Conservation (phyloP, 257 asterid genomes). For the Coffea canephora region DNA sequence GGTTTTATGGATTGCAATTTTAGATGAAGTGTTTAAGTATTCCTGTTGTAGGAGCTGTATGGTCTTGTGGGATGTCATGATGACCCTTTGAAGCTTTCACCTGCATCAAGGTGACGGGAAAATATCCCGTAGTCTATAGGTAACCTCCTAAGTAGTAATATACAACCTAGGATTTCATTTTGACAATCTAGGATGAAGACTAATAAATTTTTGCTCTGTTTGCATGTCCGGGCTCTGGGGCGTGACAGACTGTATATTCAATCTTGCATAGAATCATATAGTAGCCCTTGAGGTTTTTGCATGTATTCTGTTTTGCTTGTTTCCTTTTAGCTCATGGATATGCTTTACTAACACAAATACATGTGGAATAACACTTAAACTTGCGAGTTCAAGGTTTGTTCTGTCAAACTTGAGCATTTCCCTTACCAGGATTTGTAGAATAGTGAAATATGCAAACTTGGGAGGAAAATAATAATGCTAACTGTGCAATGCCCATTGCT, state of each 20-base stretch:
- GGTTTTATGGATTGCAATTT: background rate
- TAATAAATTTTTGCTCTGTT: too few relatives aligned
- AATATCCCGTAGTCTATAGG: too few relatives aligned
- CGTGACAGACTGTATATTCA: too few relatives aligned
- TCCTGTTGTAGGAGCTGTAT: background rate
- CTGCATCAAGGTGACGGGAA: background rate
- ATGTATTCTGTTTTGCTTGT: background rate
- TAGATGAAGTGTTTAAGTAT: background rate
- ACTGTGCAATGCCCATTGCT: background rate
- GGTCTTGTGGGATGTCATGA: background rate
- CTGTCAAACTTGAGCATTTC: background rate
- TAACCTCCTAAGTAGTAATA: too few relatives aligned
- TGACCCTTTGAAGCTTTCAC: background rate
- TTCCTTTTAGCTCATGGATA: background rate
- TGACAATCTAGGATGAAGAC: too few relatives aligned
- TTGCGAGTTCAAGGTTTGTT: background rate
- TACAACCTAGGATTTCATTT: too few relatives aligned
- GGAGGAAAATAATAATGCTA: background rate
- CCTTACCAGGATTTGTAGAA: background rate
- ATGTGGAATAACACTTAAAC: background rate
- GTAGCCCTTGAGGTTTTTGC: background rate
- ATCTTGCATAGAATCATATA: background rate
- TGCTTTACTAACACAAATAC: background rate
- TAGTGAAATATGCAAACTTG: background rate
- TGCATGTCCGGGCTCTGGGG: too few relatives aligned